Evolutionary conservation across 2,329 filamentous ascomycete species (phyloP), one percentile per base, ranked within the genome.

Genomic region (Clarireedia paspali): DNA sequence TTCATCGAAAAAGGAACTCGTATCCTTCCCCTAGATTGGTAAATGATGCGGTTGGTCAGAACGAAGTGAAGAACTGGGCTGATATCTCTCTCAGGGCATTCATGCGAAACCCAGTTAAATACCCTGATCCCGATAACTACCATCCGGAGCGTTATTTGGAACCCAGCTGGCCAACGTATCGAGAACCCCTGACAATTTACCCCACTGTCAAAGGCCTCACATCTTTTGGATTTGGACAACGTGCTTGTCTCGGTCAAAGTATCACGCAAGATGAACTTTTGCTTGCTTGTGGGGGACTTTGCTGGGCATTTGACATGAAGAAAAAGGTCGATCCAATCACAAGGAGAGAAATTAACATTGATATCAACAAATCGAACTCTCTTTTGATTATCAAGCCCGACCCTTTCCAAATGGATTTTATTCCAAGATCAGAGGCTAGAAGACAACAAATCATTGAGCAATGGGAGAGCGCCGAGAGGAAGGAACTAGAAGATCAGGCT

Each of bases 141-240:
- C 67, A 75, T 34, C 76, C 77, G 0, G 72, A 75, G 49, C 68
- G 77, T 7, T 80, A 73, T 60, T 57, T 68, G 3, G 9, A 62
- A 62, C 17, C 64, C 69, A 48, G 70, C 68, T 40, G 74, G 61
- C 66, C 68, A 65, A 62, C 59, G 0, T 64, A 56, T 34, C 72
- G 72, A 26, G 76, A 79, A 64, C 74, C 77, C n/a, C 68, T 72
- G 39, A 75, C 74, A 0, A 67, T 64, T 24, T 77, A 80, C 64
- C 82, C 83, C 24, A 83, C 79, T 67, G 76, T 85, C 65, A 80
- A 82, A 60, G 77, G 76, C 45, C 82, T 74, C 6, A 72, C 74
- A 34, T 57, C 56, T 6, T 78, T 82, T 63, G 78, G 79, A 5
- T 82, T 76, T 64, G 79, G 79, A 2, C 71, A 77, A 12, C 70